Evolutionary conservation across 129 eudicot species (phyloP).

Genomic region (sunflower (Helianthus annuus)): HanXRQr2.0-SUNRISE NC_035438.2:140100849-140101348

Average conservation of each 20-base stretch:
- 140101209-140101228: background rate
- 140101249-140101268: background rate
- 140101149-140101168: background rate
- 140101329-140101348: background rate
- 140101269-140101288: constrained; percentile 3
- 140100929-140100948: no score
- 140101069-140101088: background rate
- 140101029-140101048: no score
- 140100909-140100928: no score
- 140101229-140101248: background rate
- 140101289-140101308: background rate
- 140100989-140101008: no score
- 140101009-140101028: no score
- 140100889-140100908: no score
- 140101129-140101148: background rate
- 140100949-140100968: no score
- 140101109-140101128: background rate
- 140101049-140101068: no score
- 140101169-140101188: background rate
- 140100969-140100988: no score
- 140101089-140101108: background rate
- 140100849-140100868: no score
- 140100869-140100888: no score
- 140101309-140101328: background rate
- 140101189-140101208: background rate